Evolutionary conservation across 2,329 filamentous ascomycete species (phyloP).

Genomic region (Ophiostoma tasmaniense): DNA sequence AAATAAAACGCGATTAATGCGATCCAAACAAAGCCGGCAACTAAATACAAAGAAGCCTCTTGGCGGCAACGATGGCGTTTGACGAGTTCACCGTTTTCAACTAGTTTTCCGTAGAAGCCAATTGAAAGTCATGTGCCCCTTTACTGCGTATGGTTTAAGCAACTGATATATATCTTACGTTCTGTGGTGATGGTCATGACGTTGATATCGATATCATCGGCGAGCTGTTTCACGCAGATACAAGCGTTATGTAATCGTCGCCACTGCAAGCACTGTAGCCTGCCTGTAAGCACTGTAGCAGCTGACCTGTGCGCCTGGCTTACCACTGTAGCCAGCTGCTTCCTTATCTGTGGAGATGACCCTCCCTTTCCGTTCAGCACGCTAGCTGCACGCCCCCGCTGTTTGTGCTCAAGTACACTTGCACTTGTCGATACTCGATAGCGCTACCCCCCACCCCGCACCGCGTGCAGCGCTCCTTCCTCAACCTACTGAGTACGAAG

Average conservation of each 20-base stretch:
- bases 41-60: neutral
- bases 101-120: neutral
- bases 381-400: conserved; percentile 10
- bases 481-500: too few species aligned
- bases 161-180: neutral
- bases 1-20: neutral
- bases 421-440: neutral
- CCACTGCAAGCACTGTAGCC: neutral
- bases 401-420: neutral
- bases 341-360: conserved; percentile 14
- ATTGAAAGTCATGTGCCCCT: neutral
- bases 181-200: neutral
- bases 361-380: neutral
- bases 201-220: neutral
- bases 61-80: neutral
- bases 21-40: neutral
- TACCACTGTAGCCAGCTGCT: neutral
- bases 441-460: conserved; percentile 6
- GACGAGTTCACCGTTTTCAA: neutral
- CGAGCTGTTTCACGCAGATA: neutral
- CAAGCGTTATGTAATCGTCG: neutral
- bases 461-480: conserved; percentile 2
- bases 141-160: neutral
- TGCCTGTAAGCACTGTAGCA: neutral
- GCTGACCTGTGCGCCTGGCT: neutral